Evolutionary conservation across 257 asterid species (phyloP), one percentile per base, ranked within the genome.

Genomic region (Solanum sparsipilum): DNA sequence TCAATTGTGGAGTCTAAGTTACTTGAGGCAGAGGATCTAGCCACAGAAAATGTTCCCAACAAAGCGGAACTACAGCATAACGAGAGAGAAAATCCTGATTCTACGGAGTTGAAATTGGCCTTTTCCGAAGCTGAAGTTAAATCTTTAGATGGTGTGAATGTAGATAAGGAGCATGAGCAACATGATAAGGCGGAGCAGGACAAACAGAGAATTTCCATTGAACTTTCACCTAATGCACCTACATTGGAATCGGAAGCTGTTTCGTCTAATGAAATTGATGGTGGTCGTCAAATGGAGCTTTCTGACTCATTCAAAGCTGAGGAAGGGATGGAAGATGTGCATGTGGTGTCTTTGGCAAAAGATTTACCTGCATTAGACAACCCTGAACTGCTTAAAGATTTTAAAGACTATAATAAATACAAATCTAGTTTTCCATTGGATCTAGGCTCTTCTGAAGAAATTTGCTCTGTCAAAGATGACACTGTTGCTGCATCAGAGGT

Each of bases 381-480:
- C 67, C 86, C 89, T 60, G 89, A 87, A 67, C 10, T 84, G 83
- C 71, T 73, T 79, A 84, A 75, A 81, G 94, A 88, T 20, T 89
- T 87, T 86, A 89, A 88, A 87, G 93, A 90, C 86, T 72, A 76
- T 16, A 72, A 73, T 36, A 85, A 34, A 36, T 39, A 88, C 10
- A 90, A 88, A 71, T 89, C 90, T 44, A 92, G 52, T 84, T 86
- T 88, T 60, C 86, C 91, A n/a, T 73, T 89, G 88, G 91, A 89
- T 67, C 56, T 83, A 21, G 90, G 58, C 74, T 83, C 89, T 65
- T 89, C 86, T 88, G 93, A 91, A 88, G 90, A 68, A 46, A 88
- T 87, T 81, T 44, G 74, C 84, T 38, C 87, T 70, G 60, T 60
- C 74, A 90, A 85, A 63, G 90, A 88, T 86, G 88, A 76, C 44